Evolutionary conservation across 2,329 filamentous ascomycete genomes (phyloP).

Genomic region (Hymenoscyphus scutula): DNA sequence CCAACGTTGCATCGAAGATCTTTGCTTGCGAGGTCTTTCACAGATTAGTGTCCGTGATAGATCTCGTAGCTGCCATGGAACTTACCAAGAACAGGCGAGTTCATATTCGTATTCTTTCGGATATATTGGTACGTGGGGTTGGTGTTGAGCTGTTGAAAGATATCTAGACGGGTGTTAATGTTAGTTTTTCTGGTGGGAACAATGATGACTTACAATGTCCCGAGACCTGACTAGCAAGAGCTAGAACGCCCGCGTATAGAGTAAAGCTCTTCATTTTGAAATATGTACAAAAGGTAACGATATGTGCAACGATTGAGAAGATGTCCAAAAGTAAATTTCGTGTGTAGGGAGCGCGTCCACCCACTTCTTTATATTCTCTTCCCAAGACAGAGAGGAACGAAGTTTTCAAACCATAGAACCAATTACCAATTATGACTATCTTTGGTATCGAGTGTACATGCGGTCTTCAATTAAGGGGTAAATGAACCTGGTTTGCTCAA

Average conservation of each 20-base stretch:
- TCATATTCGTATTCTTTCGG: conserved; percentile 42
- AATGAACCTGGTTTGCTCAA: conserved; percentile 3
- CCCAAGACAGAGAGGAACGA: background rate
- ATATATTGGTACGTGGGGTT: conserved; percentile 48
- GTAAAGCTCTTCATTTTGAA: conserved; percentile 25
- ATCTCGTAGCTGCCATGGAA: background rate
- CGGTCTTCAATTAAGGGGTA: conserved; percentile 2
- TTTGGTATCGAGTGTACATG: conserved; percentile 4
- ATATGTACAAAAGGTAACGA: background rate
- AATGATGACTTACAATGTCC: conserved; percentile 22
- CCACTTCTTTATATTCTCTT: background rate
- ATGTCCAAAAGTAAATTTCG: background rate
- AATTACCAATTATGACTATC: background rate
- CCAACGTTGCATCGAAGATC: conserved; percentile 46
- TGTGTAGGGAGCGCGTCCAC: background rate
- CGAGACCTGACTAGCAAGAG: conserved; percentile 24
- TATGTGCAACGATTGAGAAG: background rate
- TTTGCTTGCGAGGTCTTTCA: conserved; percentile 45
- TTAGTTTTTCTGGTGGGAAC: background rate
- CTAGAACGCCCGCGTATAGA: conserved; percentile 17
- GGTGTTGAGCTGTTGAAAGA: conserved; percentile 21
- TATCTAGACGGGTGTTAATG: conserved; percentile 13
- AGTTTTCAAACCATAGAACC: background rate
- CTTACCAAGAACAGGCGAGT: conserved; percentile 43
- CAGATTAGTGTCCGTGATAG: background rate